phyloP scores from a whole-genome alignment of 495 filamentous ascomycete genomes.

The Pseudotulostoma volvatum region DNA sequence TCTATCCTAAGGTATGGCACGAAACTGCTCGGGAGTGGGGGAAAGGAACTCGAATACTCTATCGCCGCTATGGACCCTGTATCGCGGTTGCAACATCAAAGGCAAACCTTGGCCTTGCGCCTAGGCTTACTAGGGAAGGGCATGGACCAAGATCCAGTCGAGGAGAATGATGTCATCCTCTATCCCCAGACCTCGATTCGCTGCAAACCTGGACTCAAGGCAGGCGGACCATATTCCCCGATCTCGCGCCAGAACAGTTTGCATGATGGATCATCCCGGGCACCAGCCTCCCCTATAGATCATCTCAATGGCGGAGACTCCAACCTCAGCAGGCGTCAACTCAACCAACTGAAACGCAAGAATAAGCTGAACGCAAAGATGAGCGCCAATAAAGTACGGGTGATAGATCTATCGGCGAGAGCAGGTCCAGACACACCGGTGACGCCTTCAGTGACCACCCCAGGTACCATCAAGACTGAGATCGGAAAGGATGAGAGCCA shows the following conservation, averaged over 20 bases:
- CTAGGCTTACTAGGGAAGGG: conserved; percentile 76
- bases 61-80: conserved; percentile 69
- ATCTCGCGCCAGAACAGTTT: conserved; percentile 31
- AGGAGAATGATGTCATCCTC: conserved; percentile 40
- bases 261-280: conserved; percentile 21
- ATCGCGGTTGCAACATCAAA: conserved; percentile 65
- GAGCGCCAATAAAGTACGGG: conserved; percentile 73
- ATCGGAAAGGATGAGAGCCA: conserved; percentile 36
- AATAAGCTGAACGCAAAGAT: conserved; percentile 70
- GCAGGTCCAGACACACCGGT: conserved; percentile 49
- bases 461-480: conserved; percentile 51
- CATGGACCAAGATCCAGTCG: conserved; percentile 65
- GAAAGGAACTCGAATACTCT: conserved; percentile 67
- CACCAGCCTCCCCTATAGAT: conserved; percentile 35
- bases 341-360: conserved; percentile 87
- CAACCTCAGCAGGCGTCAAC: conserved; percentile 71
- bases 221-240: conserved; percentile 22
- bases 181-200: conserved; percentile 20
- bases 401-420: conserved; percentile 68
- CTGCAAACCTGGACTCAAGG: conserved; percentile 24
- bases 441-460: conserved; percentile 45
- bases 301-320: conserved; percentile 42
- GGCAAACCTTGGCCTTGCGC: conserved; percentile 67
- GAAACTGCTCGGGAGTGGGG: conserved; percentile 62
- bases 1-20: conserved; percentile 68